A percentile compares a stretch with the other conserved stretches of the same genome.
These are phyloP conservation scores for Venturia carpophila DNA, from an alignment of 2,329 filamentous ascomycete species.

Conservation along the genomic window DNA sequence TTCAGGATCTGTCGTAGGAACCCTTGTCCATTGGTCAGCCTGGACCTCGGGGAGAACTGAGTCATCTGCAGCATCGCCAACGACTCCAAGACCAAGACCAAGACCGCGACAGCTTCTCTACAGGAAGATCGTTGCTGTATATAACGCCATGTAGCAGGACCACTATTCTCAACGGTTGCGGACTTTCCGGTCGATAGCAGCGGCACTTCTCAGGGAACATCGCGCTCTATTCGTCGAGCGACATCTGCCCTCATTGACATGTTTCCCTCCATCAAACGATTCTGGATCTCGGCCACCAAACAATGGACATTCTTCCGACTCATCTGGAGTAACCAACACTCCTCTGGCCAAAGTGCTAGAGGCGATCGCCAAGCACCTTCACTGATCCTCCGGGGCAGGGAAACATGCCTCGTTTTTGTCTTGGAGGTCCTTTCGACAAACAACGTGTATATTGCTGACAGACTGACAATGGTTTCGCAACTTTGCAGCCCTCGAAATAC, in stretches of 20 bases:
- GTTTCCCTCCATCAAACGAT: slow-evolving; percentile 9
- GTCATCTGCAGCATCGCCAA: not conserved
- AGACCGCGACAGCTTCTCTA: not conserved
- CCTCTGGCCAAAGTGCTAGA: not conserved
- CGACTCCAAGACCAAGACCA: not conserved
- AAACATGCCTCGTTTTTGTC: slow-evolving; percentile 8
- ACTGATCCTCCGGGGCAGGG: slow-evolving; percentile 1
- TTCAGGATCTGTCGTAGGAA: not conserved
- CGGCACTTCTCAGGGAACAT: not conserved
- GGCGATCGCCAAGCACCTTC: not conserved
- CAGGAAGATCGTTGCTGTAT: not conserved
- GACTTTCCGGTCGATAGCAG: not conserved
- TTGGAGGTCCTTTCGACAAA: not conserved
- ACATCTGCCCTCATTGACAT: not conserved
- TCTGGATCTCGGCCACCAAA: slow-evolving; percentile 10
- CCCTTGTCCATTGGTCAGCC: not conserved
- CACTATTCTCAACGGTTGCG: not conserved
- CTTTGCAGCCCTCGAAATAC: not conserved
- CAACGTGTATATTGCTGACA: not conserved
- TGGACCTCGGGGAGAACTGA: not conserved
- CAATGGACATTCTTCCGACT: not conserved
- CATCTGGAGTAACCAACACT: not conserved
- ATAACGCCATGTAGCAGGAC: not conserved
- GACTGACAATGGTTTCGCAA: not conserved
- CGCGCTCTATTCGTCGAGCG: not conserved